A percentile compares a stretch with the other conserved stretches of the same genome.
phyloP scores from a whole-genome alignment of 2,329 filamentous ascomycete species.

The Colletotrichum plurivorum region DNA sequence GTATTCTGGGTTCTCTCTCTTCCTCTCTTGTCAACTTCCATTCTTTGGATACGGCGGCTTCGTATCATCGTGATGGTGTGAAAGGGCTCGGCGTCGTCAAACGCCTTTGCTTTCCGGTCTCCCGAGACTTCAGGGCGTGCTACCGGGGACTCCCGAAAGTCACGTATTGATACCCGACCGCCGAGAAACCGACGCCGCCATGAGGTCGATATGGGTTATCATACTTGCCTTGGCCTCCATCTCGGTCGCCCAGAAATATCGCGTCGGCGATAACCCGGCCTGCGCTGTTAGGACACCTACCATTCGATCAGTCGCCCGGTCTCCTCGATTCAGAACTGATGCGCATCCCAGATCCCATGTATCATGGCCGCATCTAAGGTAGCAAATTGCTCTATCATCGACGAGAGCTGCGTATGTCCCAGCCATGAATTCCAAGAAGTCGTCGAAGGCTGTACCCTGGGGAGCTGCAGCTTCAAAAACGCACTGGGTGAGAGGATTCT shows the following conservation, averaged over 20 bases:
- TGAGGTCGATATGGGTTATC: neutral
- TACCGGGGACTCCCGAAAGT: neutral
- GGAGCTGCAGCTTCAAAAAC: constrained; percentile 23
- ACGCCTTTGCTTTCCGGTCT: neutral
- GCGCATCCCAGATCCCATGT: neutral
- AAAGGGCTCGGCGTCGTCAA: too few species aligned
- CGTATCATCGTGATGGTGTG: too few species aligned
- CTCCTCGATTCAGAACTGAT: neutral
- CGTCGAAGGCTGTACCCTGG: constrained; percentile 3
- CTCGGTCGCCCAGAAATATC: neutral
- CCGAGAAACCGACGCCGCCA: neutral
- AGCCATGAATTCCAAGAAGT: neutral
- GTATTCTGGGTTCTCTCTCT: too few species aligned
- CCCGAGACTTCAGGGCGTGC: neutral
- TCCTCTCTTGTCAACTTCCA: too few species aligned
- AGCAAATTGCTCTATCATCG: neutral
- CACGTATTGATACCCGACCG: neutral
- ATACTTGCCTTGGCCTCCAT: neutral
- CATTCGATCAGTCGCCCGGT: too few species aligned
- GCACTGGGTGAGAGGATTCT: constrained; percentile 2
- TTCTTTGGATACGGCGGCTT: too few species aligned
- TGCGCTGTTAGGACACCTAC: neutral
- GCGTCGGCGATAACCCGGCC: neutral
- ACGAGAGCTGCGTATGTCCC: neutral
- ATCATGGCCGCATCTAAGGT: neutral